Conservation (phyloP, 2,329 filamentous ascomycete species). For the Colletotrichum scovillei region DNA sequence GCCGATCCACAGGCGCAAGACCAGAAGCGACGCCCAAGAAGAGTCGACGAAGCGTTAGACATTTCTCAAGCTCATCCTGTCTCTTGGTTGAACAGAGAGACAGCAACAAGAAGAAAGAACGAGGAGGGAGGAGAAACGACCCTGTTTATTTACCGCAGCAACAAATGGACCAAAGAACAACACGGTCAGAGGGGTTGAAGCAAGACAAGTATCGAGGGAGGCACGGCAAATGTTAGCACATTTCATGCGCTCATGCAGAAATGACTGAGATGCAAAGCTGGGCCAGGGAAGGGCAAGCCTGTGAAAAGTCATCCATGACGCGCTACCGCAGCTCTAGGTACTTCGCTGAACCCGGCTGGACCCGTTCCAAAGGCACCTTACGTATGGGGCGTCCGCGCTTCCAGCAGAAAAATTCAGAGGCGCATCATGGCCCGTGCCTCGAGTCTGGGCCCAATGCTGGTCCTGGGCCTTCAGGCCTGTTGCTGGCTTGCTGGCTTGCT, state of each 20-base stretch:
- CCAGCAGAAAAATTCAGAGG: slow-evolving; percentile 24
- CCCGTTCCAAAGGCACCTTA: slow-evolving; percentile 27
- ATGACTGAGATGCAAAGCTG: slow-evolving; percentile 30
- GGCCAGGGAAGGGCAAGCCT: slow-evolving; percentile 37
- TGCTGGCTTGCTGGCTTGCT: not conserved
- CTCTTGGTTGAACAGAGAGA: slow-evolving; percentile 33
- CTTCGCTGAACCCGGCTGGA: slow-evolving; percentile 34
- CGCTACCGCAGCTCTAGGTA: slow-evolving; percentile 40
- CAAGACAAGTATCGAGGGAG: slow-evolving; percentile 4
- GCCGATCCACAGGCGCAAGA: slow-evolving; percentile 40
- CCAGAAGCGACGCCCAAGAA: slow-evolving; percentile 48
- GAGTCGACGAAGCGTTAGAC: slow-evolving; percentile 48
- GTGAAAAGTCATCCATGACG: slow-evolving; percentile 53
- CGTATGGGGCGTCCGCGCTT: slow-evolving; percentile 18
- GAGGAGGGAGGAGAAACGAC: not conserved
- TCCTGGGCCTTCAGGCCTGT: not conserved
- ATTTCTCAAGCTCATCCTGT: slow-evolving; percentile 52
- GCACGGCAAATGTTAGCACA: slow-evolving; percentile 26
- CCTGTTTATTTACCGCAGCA: slow-evolving; percentile 17
- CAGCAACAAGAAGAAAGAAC: not conserved
- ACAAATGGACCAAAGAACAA: not conserved
- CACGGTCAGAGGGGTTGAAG: not conserved
- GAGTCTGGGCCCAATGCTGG: slow-evolving; percentile 18
- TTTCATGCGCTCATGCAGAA: slow-evolving; percentile 36
- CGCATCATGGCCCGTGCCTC: slow-evolving; percentile 17